These are phyloP conservation scores for Streptanthus diversifolius DNA, from an alignment of 345 rosid species.

Conservation along the genomic window DNA sequence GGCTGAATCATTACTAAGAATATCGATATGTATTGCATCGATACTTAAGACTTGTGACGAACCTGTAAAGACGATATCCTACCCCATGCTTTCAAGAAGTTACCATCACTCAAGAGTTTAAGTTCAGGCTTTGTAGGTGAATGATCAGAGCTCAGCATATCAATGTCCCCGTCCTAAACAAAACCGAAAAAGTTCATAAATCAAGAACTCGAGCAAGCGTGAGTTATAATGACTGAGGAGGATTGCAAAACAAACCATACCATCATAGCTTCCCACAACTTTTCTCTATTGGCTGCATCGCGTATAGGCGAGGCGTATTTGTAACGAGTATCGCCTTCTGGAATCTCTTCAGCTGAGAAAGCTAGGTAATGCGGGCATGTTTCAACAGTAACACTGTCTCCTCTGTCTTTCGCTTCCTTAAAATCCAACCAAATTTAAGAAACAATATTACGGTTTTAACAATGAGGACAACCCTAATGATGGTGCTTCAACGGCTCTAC, in stretches of 20 bases:
- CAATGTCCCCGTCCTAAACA: conserved; percentile 79
- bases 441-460: background rate
- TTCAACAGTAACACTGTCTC: conserved; percentile 81
- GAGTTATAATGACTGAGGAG: background rate
- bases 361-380: conserved; percentile 98
- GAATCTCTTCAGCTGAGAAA: conserved; percentile 88
- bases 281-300: conserved; percentile 65
- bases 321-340: conserved; percentile 88
- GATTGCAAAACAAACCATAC: conserved; percentile 36
- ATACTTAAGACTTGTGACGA: conserved; percentile 47
- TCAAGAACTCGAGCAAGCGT: conserved; percentile 1
- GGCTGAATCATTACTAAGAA: background rate
- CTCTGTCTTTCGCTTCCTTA: conserved; percentile 73
- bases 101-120: conserved; percentile 67
- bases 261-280: conserved; percentile 85
- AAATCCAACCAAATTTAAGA: background rate
- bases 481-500: background rate
- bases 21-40: background rate
- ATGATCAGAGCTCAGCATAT: conserved; percentile 94
- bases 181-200: background rate
- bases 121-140: conserved; percentile 85
- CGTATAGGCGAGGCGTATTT: conserved; percentile 97
- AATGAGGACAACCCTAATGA: background rate
- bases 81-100: conserved; percentile 96
- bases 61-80: conserved; percentile 98